Evolutionary conservation across 2,329 filamentous ascomycete species (phyloP), one percentile per base, ranked within the genome.

Genomic region (Fusarium domesticum): DNA sequence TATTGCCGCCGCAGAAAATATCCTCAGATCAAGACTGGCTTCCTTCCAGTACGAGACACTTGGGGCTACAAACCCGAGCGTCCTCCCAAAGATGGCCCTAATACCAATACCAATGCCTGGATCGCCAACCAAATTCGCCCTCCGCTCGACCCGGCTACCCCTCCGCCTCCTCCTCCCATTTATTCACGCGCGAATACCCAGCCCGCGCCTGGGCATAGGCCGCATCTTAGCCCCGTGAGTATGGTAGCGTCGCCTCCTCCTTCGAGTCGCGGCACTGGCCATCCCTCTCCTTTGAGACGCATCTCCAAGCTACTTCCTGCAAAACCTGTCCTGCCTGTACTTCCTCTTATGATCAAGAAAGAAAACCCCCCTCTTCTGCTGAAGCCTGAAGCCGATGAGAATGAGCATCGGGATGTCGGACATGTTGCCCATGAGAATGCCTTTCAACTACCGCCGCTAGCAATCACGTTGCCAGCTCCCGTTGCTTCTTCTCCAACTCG

Each of bases 221-320:
- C 23, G 10, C 23, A 28, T 4, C 23, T 12, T 28, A 28, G 23
- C 31, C 63, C 64, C 8, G 72, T 77, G 33, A 74, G 74, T 2
- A 57, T 76, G 16, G 73, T 73, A 3, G 66, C 76, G 39, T 70
- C 73, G 6, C 62, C 62, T 11, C 49, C 42, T 23, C 54, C 41
- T 25, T 54, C 51, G 20, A 58, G 45, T 18, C 56, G 47, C 33
- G 48, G 52, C 16, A 59, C 43, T n/a, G 51, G 52, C 31, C 60
- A 46, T 43, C 47, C 43, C 25, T 39, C 51, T 6, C 51, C 59
- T 6, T 48, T 56, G 11, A 66, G 71, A 34, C 69, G 64, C 12
- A 39, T 64, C 5, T 76, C 73, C 2, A 71, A 61, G 47, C 61
- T 76, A 1, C 63, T 76, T n/a, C 73, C 73, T 8, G 69, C 68